Base-by-base conservation (phyloP, 202 grass and related monocot genomes). In the Zizania palustris region DNA sequence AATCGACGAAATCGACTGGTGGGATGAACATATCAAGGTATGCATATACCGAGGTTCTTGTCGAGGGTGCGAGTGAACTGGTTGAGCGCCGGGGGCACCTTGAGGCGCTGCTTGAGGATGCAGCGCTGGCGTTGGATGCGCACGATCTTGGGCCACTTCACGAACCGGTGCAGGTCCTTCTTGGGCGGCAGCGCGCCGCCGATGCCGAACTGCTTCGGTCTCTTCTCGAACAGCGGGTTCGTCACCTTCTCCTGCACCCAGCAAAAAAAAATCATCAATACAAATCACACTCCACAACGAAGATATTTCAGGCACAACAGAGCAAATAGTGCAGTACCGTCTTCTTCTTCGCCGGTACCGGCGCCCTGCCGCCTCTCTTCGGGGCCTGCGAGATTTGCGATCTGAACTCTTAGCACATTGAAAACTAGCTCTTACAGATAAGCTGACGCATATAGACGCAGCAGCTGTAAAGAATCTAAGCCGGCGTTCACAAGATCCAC, bases 31-130 rank as follows among this genome's bases (percentile, higher is more conserved):
- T 1, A 28, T 0, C 5, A 18, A 11, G 0, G 3, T 22, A 3
- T 13, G 28, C 9, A 11, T 9, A 61, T 93, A 91, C 88, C 92
- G 0, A 94, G 79, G 71, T 94, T 94, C 64, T 94, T 94, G 79
- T 94, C 92, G 21, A 94, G 85, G 4, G 92, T 94, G 18, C 88
- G 80, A n/a, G 92, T 94, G 77, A 94, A 94, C 92, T 94, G 92
- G 85, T 94, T 90, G 28, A 94, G 69, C 0, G 88, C 85, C 16
- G 28, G 28, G 28, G 28, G 28, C 28, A 28, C 28, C 28, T 28
- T 28, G 2, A 28, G 28, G 28, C 28, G 28, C 28, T 28, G 28
- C 28, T 28, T 28, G 28, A 28, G 28, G 28, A 28, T 28, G 28
- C 28, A 2, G 28, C 28, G 28, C 28, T 28, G 28, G 28, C 28